A percentile compares a stretch with the other conserved stretches of the same genome.
phyloP scores from a whole-genome alignment of 345 rosid species.

The Syzygium aromaticum region DNA sequence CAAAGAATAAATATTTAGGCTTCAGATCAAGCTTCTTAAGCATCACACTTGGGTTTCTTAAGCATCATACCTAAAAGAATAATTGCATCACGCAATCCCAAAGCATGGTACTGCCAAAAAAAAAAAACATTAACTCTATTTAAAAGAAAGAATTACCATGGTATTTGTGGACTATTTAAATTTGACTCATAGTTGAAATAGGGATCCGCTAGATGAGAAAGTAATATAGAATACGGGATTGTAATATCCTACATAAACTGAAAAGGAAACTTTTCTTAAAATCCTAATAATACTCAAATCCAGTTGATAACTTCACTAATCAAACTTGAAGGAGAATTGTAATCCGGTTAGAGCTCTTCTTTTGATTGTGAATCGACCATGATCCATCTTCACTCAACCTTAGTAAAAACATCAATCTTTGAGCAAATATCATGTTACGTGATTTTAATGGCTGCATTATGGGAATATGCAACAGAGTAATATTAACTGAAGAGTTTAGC shows the following conservation, averaged over 20 bases:
- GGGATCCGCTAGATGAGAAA: neutral
- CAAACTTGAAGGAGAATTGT: neutral
- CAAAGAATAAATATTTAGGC: neutral
- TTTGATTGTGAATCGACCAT: neutral
- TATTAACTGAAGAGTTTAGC: neutral
- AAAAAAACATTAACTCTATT: neutral
- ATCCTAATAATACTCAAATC: neutral
- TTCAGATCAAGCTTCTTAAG: neutral
- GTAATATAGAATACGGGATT: neutral
- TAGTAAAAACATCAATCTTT: neutral
- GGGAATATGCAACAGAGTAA: neutral
- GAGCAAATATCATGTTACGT: neutral
- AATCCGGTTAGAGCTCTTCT: neutral
- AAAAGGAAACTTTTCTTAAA: neutral
- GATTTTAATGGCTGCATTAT: neutral
- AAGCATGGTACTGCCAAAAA: neutral
- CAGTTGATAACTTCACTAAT: neutral
- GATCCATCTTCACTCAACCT: neutral
- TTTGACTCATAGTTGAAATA: neutral
- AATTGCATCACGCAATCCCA: neutral
- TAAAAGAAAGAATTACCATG: neutral
- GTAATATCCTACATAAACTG: neutral
- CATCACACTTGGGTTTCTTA: neutral
- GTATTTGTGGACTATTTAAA: neutral
- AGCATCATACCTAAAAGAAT: neutral